Evolutionary conservation across 306 rosid genomes (phyloP), one percentile per base, ranked within the genome.

Genomic region (Canavalia ensiformis): DNA sequence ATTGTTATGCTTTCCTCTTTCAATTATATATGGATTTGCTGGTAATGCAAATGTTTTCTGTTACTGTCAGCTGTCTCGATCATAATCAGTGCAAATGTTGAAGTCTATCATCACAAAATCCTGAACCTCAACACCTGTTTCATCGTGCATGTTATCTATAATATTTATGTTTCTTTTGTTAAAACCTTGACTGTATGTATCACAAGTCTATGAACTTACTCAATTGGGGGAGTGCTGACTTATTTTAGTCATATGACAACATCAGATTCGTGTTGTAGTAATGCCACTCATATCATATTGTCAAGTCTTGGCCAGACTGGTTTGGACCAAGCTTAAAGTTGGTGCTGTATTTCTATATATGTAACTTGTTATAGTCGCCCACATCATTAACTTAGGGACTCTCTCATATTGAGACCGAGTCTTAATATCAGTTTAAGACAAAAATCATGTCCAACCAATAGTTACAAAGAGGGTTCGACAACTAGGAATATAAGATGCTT

Each of bases 11-110:
- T 18, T 71, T 85, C 57, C 50, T 35, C 70, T 31, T 55, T 57
- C 10, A 42, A 62, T 67, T 76, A 18, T 72, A 29, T 84, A 78
- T 65, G 68, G 84, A 77, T 84, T 82, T 82, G 82, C 90, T 69
- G 81, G 83, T 86, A 73, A 87, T 49, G 77, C 80, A 68, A 85
- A 42, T 73, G 60, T 62, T 82, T 66, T 78, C 78, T 84, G 73
- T 76, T 6, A 50, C 75, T 85, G 86, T 84, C 94, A 87, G 92
- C 82, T 55, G 47, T 77, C 70, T 72, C 76, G 88, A 81, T 82
- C 85, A 47, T 81, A 71, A 67, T 81, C 62, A 39, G 75, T 64
- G 77, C 52, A 49, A 74, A 34, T 50, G 11, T 45, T 47, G 25
- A 46, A 68, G 57, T 47, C 11, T 46, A 68, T 11, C 41, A 63